Base-by-base conservation (phyloP, 169 alveolate genomes). In the Amoebophrya sp. region DNA sequence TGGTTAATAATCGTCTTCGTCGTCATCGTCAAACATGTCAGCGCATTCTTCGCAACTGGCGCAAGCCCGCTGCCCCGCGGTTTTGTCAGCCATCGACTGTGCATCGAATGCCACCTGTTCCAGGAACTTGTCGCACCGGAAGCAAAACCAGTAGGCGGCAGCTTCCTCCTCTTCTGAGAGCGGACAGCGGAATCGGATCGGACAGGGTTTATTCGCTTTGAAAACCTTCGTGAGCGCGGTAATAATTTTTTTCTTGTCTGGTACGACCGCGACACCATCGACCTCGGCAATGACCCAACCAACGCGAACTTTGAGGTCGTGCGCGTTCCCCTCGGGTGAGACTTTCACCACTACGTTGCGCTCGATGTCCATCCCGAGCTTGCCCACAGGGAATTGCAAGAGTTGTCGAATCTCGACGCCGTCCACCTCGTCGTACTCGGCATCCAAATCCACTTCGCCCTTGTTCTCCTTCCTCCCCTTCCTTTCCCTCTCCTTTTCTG, bases 111-210 rank as follows among this genome's bases (percentile, higher is more conserved):
- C 83, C 29, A 0, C 83, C 18, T 7, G 1, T n/a, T 18, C 83
- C 83, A 66, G 83, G 18, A 66, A 66, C 83, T 66, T 66, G 35
- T 66, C 83, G 35, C 83, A 66, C 83, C 83, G 83, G 32, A 66
- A 66, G 35, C 83, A 66, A 25, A 12, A 66, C 83, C 83, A 66
- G 1, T 3, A 2, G 32, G 38, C 83, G 83, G 29, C 83, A 25
- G 35, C 83, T 66, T 25, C 35, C 35, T 66, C 83, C 1, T 25
- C 83, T 25, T 66, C 83, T 1, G 0, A 0, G 35, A n/a, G 2
- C 83, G 83, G 83, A 25, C 83, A 66, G 12, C 83, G 12, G 18
- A 66, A 66, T 1, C 32, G 12, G 12, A 66, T 66, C 1, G 32
- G 38, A 66, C 83, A 66, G 0, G 83, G 83, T 25, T 66, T 66